Evolutionary conservation across 2,329 filamentous ascomycete genomes (phyloP).

Genomic region (Beauveria sp.): DNA sequence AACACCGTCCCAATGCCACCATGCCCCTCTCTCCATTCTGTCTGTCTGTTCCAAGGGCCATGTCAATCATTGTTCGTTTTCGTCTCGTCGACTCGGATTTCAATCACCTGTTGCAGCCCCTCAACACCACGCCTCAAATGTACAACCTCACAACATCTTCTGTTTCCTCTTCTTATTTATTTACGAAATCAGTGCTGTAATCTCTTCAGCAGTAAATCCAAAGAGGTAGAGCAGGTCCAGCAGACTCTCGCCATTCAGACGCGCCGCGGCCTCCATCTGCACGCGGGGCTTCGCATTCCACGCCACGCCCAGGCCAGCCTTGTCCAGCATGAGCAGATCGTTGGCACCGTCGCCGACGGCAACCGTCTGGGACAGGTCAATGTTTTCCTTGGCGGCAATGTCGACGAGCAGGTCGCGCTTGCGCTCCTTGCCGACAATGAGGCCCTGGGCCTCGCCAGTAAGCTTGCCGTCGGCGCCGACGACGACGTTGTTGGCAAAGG

Average conservation of each 20-base stretch:
- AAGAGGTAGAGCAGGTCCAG: conserved; percentile 68
- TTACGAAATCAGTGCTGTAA: conserved; percentile 36
- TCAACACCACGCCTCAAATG: conserved; percentile 9
- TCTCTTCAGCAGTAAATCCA: conserved; percentile 61
- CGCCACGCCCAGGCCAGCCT: conserved; percentile 69
- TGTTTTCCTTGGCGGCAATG: conserved; percentile 60
- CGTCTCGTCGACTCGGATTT: not conserved
- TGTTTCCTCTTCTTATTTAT: conserved; percentile 14
- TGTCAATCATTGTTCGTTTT: not conserved
- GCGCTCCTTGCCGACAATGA: conserved; percentile 68
- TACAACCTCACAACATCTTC: conserved; percentile 13
- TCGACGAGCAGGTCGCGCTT: conserved; percentile 65
- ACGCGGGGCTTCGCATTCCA: conserved; percentile 81
- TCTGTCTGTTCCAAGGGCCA: not conserved
- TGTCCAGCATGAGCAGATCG: conserved; percentile 70
- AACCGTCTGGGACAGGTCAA: conserved; percentile 59
- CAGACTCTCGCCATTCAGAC: conserved; percentile 63
- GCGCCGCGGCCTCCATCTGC: conserved; percentile 66
- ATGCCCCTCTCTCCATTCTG: not conserved
- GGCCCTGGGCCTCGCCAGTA: conserved; percentile 64
- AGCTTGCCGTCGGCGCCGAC: conserved; percentile 50
- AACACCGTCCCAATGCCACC: conserved; percentile 9
- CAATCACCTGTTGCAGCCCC: not conserved
- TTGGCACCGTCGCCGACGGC: conserved; percentile 79
- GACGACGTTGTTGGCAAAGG: conserved; percentile 77